Evolutionary conservation across 176 grass and related monocot species (phyloP), one percentile per base, ranked within the genome.

Genomic region (Bolboschoenus planiculmis): DNA sequence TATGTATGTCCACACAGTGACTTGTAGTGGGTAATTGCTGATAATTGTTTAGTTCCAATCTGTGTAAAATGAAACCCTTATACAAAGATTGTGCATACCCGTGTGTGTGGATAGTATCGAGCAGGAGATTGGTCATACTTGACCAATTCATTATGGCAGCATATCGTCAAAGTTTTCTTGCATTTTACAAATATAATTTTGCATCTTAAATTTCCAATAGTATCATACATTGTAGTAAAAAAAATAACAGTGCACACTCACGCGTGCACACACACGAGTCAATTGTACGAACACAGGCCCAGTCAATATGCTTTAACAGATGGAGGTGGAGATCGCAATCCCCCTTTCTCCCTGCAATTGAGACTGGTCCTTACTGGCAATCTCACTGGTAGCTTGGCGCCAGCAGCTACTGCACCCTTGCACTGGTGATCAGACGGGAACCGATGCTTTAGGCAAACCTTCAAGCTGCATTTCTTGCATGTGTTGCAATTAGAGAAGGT

Each of bases 381-480:
- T 46, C 37, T 66, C 31, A 66, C 16, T 26, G 43, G 71, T 48
- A 75, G 13, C 71, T 50, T 75, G 13, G 11, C 11, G 16, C 71
- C 76, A 59, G 42, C 29, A 0, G 82, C 83, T 33, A 74, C 59
- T 2, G 85, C 0, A 44, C 47, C 31, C 18, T 50, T 79, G 89
- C 90, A 94, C 14, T 5, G 33, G 83, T 94, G 95, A 50, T 91
- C 94, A 2, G 68, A 36, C 10, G 88, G 88, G 85, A 94, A 93
- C 1, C 94, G 62, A 59, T 97, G 94, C 84, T 65, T 91, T 20
- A 97, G 84, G 80, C 94, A 97, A 36, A 92, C 56, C 76, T 84
- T 97, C 4, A 20, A 13, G 20, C 72, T 46, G 81, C 90, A 97
- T 2, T 36, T 68, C 46, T 86, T 89, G 88, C 94, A 97, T 0